These are phyloP conservation scores for Fistulifera pelliculosa DNA, from an alignment of 108 stramenopile species.

Conservation along the genomic window DNA sequence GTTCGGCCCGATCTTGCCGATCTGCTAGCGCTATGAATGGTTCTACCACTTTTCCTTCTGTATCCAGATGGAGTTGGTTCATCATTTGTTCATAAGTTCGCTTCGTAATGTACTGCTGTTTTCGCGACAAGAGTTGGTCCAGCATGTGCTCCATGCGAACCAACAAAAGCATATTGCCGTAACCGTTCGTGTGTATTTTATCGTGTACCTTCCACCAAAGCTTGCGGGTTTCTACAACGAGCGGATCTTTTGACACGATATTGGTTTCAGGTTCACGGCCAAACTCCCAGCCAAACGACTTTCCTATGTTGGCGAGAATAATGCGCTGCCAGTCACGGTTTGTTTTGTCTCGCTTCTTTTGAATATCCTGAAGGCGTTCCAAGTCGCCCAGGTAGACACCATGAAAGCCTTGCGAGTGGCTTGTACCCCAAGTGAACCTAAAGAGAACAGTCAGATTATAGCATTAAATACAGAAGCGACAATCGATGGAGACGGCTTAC, in stretches of 20 bases:
- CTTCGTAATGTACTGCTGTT: constrained; percentile 51
- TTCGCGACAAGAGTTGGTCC: constrained; percentile 44
- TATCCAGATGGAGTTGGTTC: constrained; percentile 67
- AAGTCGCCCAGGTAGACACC: constrained; percentile 81
- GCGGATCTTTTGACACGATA: constrained; percentile 13
- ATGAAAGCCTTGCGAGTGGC: constrained; percentile 59
- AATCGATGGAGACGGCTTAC: constrained; percentile 22
- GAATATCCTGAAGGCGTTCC: constrained; percentile 75
- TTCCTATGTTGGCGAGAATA: constrained; percentile 70
- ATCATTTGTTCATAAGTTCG: constrained; percentile 52
- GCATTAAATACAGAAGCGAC: not conserved
- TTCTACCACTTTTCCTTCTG: constrained; percentile 65
- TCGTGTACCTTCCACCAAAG: constrained; percentile 62
- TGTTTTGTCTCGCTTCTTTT: constrained; percentile 68
- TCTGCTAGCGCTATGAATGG: constrained; percentile 63
- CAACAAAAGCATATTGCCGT: constrained; percentile 68
- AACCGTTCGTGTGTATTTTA: constrained; percentile 66
- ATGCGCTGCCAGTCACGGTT: constrained; percentile 80
- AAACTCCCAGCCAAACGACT: constrained; percentile 29
- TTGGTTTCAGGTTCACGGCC: constrained; percentile 10
- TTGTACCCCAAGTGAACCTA: constrained; percentile 70
- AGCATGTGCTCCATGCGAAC: constrained; percentile 59
- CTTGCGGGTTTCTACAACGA: constrained; percentile 64
- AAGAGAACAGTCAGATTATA: not conserved
- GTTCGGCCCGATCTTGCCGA: constrained; percentile 48